Evolutionary conservation across 139 green algal genomes (phyloP), one percentile per base, ranked within the genome.

Genomic region (Micromonas pusilla): DNA sequence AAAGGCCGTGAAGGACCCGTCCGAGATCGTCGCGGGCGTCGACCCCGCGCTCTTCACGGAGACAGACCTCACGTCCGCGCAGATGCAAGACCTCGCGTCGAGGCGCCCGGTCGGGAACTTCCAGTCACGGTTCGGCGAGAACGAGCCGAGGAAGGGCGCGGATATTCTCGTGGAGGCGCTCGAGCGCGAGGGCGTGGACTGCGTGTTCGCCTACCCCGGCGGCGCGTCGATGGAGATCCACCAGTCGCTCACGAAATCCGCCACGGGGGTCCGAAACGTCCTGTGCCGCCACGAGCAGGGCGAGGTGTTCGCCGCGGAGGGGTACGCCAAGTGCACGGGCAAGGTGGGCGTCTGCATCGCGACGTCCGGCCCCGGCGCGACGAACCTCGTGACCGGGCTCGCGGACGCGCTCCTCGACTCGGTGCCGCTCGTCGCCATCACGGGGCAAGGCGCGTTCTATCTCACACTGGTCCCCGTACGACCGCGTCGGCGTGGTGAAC

Each of bases 141-240:
- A 88, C 33, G 82, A 95, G 82, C 86, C 90, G 2, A 86, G 95
- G 71, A 98, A 98, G 85, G 95, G 95, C 23, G 91, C 85, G 62
- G 95, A 99, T 85, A 96, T 99, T 76, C 89, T 99, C 64, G 72
- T 99, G 45, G 94, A 98, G 83, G 83, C 83, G 2, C 85, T 98
- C 78, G 95, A 98, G 83, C 83, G 95, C 13, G 93, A 98, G 86
- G 94, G 92, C 34, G 91, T 96, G 31, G 71, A 91, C 26, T 87
- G 79, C 0, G 81, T 94, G 64, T 96, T 94, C 81, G 91, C 91
- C 9, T 97, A 88, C 45, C 85, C 85, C 20, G 92, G 96, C n/a
- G 96, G 96, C 25, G 93, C 93, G 1, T 97, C 90, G 5, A 97
- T 99, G 95, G 96, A 99, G 82, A 99, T 99, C 80, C 96, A 99